These are phyloP conservation scores for Mycocentrospora acerina DNA, from an alignment of 2,329 filamentous ascomycete species.

Conservation along the genomic window DNA sequence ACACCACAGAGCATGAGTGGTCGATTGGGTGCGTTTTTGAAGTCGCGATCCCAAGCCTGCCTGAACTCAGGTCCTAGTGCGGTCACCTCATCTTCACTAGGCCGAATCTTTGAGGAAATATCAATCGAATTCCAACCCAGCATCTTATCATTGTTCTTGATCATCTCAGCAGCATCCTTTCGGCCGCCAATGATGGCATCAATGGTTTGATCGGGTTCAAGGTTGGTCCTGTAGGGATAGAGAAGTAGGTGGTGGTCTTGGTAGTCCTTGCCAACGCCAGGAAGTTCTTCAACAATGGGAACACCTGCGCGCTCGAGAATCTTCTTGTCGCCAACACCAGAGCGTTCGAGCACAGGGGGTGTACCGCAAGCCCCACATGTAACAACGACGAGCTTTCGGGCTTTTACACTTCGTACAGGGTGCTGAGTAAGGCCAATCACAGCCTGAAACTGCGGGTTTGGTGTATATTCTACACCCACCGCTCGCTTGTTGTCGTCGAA, in stretches of 20 bases:
- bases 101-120: conserved; percentile 58
- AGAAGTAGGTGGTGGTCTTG: conserved; percentile 62
- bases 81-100: conserved; percentile 54
- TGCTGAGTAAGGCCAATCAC: conserved; percentile 33
- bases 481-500: conserved; percentile 58
- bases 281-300: conserved; percentile 55
- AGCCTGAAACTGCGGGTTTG: conserved; percentile 46
- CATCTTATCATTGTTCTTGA: conserved; percentile 51
- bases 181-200: conserved; percentile 56
- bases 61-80: conserved; percentile 57
- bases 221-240: conserved; percentile 54
- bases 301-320: conserved; percentile 56
- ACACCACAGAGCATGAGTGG: conserved; percentile 52
- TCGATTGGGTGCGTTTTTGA: conserved; percentile 48
- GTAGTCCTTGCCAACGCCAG: conserved; percentile 65
- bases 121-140: conserved; percentile 63
- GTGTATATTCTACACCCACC: conserved; percentile 60
- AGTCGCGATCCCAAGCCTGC: conserved; percentile 59
- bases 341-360: conserved; percentile 61
- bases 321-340: conserved; percentile 58
- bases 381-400: conserved; percentile 57
- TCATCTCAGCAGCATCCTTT: conserved; percentile 48
- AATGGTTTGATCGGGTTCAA: conserved; percentile 53
- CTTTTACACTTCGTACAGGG: conserved; percentile 47
- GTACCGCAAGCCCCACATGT: conserved; percentile 56